Base-by-base conservation (phyloP, 2,329 filamentous ascomycete genomes). In the Microdochium paspali region DNA sequence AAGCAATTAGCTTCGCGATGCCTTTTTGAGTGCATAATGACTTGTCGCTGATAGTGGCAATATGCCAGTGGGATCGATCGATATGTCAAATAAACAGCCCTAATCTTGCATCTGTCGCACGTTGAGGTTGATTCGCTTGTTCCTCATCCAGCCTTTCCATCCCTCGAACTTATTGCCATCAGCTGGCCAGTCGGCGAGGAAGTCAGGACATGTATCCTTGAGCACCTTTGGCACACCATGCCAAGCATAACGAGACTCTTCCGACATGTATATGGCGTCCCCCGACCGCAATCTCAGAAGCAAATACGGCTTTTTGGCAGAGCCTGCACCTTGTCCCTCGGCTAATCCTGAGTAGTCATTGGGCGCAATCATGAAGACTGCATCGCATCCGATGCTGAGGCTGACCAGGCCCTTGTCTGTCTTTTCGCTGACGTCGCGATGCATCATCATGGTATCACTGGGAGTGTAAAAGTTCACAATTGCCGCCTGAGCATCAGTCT, bases 401-500 rank as follows among this genome's bases (percentile, higher is more conserved):
- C 89, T 95, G 18, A 95, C 80, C 24, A 97, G 73, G 0, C 88
- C 88, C 46, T 76, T 80, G 56, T 88, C 78, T 44, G 84, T 85
- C 54, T 86, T 76, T 67, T 97, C 93, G 53, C 89, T 94, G 39
- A 97, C 90, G 61, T 98, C 93, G 10, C 93, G 82, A 68, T 97
- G 93, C 64, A 95, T 79, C 69, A 88, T 91, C 63, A 97, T 82
- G 1, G 87, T 94, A 61, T 97, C 91, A 20, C 88, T 87, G 0
- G 93, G 87, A 0, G 82, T 86, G 67, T 97, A 97, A 45, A 97
- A 75, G 63, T 97, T 97, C 55, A 95, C 80, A 53, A 97, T 97
- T 31, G 93, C 91, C 1, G 93, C 90, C 67, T 97, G 84, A 0
- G 91, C 81, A 46, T 76, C 72, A 13, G 90, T 93, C 10, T 80